Base-by-base conservation (phyloP, 352 stramenopile genomes). In the Pythium inflatum region DNA sequence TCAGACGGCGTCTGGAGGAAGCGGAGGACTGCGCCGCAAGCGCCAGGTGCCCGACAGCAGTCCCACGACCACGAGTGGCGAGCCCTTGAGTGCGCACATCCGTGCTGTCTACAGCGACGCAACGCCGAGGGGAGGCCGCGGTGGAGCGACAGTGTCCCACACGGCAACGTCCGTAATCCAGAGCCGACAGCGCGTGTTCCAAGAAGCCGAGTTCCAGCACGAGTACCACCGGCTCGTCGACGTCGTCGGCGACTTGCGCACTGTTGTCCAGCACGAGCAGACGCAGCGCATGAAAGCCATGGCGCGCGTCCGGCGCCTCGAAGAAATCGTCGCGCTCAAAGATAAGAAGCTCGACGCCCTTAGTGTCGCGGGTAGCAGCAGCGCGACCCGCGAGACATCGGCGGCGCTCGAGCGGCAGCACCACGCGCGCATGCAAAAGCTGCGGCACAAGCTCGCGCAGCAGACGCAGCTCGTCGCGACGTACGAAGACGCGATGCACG, bases 261-360 rank as follows among this genome's bases (percentile, higher is more conserved):
- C 67, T 8, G 57, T 74, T 0, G 79, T 75, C 38, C 76, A 87
- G 59, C 69, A 83, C 38, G 83, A 91, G 49, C 81, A 89, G 28
- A 72, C 78, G 31, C 73, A 77, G 24, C 78, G 77, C 3, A 54
- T 85, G 5, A 88, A 89, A 33, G 76, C 80, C 13, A 75, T 84
- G 18, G 73, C 81, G 5, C 78, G 79, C 8, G 77, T 81, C 11
- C 78, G 83, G 18, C 74, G 81, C 0, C 73, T 91, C 1, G 83
- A 91, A 71, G 83, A 91, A 60, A 86, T 91, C 22, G 70, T 86
- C 16, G 61, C 72, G 3, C 77, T 89, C 61, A 91, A 91, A 55
- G 83, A 91, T 65, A 85, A 77, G 66, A 89, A 89, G 53, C 89
- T 91, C 28, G 83, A 91, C 58, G 64, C 74, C 27, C 30, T 78